Conservation (phyloP, 164 flowering plant species). For the Umbilicus rupestris region DNA sequence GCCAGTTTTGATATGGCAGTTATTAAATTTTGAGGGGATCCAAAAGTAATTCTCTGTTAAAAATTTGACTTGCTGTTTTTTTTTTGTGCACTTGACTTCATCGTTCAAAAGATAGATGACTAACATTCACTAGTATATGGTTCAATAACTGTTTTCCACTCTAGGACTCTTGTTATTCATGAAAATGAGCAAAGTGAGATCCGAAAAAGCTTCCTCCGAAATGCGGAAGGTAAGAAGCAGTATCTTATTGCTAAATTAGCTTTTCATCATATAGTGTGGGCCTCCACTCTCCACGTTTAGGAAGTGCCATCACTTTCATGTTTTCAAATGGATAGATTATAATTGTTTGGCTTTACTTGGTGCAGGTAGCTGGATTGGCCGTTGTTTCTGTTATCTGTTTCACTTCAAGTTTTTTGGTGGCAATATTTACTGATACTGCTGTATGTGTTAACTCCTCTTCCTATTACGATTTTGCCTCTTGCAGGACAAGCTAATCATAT, state of each 20-base stretch:
- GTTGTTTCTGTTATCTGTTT: conserved; percentile 69
- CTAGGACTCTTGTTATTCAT: conserved; percentile 50
- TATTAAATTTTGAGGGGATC: not conserved
- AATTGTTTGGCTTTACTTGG: not conserved
- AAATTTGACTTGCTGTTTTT: not conserved
- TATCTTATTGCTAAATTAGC: not conserved
- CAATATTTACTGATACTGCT: conserved; percentile 61
- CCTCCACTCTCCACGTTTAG: not conserved
- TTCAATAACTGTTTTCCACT: conserved; percentile 6
- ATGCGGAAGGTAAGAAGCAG: conserved; percentile 57
- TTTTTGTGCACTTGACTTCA: not conserved
- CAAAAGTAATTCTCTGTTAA: not conserved
- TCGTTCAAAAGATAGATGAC: not conserved
- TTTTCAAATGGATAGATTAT: not conserved
- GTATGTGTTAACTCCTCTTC: conserved; percentile 29
- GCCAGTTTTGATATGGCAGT: not conserved
- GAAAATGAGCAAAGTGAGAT: conserved; percentile 75
- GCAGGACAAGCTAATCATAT: conserved; percentile 5
- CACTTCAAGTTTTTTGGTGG: conserved; percentile 59
- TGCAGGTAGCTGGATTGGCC: conserved; percentile 82
- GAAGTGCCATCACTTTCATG: not conserved
- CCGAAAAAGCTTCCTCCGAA: conserved; percentile 69
- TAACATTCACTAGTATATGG: not conserved
- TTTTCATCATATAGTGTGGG: not conserved
- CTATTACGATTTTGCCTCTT: not conserved